phyloP scores from a whole-genome alignment of 1,139 yeast genomes.

The Meyerozyma guilliermondii region DNA sequence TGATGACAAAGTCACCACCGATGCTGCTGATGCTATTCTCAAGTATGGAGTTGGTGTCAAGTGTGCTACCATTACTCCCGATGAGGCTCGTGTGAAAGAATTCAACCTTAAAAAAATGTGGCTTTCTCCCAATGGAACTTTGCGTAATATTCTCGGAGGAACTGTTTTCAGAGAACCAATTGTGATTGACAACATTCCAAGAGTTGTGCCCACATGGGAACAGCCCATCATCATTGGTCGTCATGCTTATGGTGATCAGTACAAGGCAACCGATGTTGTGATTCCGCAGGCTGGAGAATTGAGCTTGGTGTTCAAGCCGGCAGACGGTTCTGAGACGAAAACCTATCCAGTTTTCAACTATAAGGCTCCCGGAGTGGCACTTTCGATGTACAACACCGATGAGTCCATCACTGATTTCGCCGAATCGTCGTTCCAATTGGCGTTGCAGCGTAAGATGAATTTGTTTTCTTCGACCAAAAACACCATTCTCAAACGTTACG shows the following conservation, averaged over 20 bases:
- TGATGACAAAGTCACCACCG: constrained; percentile 80
- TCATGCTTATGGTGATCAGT: constrained; percentile 97
- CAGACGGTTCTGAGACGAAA: constrained; percentile 54
- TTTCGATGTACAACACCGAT: constrained; percentile 94
- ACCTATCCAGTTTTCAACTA: constrained; percentile 66
- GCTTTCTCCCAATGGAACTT: constrained; percentile 96
- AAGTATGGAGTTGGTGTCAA: constrained; percentile 90
- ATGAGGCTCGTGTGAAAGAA: constrained; percentile 90
- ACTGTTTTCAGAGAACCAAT: constrained; percentile 97
- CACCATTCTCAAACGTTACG: constrained; percentile 89
- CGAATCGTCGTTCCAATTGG: constrained; percentile 84
- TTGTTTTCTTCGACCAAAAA: constrained; percentile 87
- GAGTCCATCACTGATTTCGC: constrained; percentile 89
- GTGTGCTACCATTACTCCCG: constrained; percentile 99
- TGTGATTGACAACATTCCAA: constrained; percentile 82
- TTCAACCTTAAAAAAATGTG: constrained; percentile 91
- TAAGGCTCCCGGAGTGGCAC: constrained; percentile 76
- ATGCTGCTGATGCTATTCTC: constrained; percentile 86
- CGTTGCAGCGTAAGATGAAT: constrained; percentile 71
- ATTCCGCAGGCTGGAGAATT: constrained; percentile 76
- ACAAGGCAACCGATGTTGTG: constrained; percentile 84
- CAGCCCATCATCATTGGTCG: constrained; percentile 94
- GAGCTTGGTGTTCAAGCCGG: constrained; percentile 74
- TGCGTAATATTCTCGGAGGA: constrained; percentile 91
- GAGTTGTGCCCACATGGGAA: constrained; percentile 91